Conservation (phyloP, 2,329 filamentous ascomycete species). For the Fonsecaea pedrosoi region DNA sequence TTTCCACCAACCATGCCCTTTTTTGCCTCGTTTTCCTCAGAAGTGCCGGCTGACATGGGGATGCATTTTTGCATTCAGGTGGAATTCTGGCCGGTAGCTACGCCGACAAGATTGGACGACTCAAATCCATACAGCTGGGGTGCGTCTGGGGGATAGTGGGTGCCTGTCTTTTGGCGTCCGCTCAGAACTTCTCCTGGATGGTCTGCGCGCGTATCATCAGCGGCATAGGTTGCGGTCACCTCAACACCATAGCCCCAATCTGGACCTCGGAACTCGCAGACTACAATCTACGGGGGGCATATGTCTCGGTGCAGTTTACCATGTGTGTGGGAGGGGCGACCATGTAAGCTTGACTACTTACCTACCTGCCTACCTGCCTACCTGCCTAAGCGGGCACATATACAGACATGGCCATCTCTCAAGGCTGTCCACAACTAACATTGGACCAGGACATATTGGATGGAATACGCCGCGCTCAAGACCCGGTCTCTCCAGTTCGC, state of each 20-base stretch:
- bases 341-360: background rate
- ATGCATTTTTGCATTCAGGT: slow-evolving; percentile 30
- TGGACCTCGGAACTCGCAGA: slow-evolving; percentile 43
- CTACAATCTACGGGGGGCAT: slow-evolving; percentile 40
- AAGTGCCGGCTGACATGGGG: slow-evolving; percentile 1
- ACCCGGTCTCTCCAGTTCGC: slow-evolving; percentile 48
- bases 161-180: slow-evolving; percentile 37
- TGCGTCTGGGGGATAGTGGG: slow-evolving; percentile 42
- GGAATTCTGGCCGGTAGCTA: slow-evolving; percentile 41
- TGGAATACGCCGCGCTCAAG: slow-evolving; percentile 42
- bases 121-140: slow-evolving; percentile 42
- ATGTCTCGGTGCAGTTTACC: slow-evolving; percentile 41
- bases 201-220: slow-evolving; percentile 40
- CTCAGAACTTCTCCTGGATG: slow-evolving; percentile 42
- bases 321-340: slow-evolving; percentile 27
- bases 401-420: background rate
- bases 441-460: slow-evolving; percentile 42
- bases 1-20: no score
- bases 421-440: background rate
- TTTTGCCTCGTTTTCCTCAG: background rate
- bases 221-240: slow-evolving; percentile 42
- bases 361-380: no score
- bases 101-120: slow-evolving; percentile 41
- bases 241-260: slow-evolving; percentile 42
- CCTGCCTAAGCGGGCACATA: no score